Evolutionary conservation across 148 eudicot species (phyloP).

Genomic region (Silene conica): DNA sequence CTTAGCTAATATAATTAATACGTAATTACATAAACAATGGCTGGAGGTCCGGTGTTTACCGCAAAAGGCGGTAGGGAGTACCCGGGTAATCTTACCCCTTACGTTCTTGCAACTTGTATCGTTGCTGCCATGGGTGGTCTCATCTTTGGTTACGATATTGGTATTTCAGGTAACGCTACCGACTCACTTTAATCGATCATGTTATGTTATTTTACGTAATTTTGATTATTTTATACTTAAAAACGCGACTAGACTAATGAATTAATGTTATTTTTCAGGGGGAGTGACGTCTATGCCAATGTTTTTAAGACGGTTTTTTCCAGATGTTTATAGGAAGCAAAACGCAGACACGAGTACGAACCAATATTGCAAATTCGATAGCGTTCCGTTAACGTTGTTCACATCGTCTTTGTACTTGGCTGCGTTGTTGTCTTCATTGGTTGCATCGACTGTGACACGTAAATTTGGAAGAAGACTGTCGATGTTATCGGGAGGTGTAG

Average conservation of each 20-base stretch:
- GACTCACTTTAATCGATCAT: no score
- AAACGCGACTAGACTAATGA: no score
- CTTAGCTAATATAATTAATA: neutral
- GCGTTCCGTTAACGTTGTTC: slow-evolving; percentile 58
- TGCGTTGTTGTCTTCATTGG: slow-evolving; percentile 59
- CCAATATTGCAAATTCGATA: slow-evolving; percentile 77
- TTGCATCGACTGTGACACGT: slow-evolving; percentile 65
- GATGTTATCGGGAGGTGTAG: slow-evolving; percentile 63
- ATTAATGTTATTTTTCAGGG: slow-evolving; percentile 31
- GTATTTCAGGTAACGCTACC: slow-evolving; percentile 55
- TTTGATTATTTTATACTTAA: no score
- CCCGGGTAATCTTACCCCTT: slow-evolving; percentile 69
- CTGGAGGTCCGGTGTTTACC: slow-evolving; percentile 30
- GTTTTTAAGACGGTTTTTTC: slow-evolving; percentile 62
- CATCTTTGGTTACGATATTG: slow-evolving; percentile 82
- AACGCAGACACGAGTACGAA: slow-evolving; percentile 32
- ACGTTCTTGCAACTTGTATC: slow-evolving; percentile 59
- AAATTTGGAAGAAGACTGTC: slow-evolving; percentile 61
- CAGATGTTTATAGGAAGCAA: slow-evolving; percentile 43
- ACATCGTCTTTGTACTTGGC: slow-evolving; percentile 78
- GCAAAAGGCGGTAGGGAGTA: slow-evolving; percentile 50
- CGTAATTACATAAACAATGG: slow-evolving; percentile 16
- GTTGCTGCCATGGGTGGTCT: slow-evolving; percentile 91
- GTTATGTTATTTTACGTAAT: no score
- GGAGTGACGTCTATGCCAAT: slow-evolving; percentile 81